A percentile compares a stretch with the other conserved stretches of the same genome.
These are phyloP conservation scores for Xylaria sp. DNA, from an alignment of 2,329 filamentous ascomycete species.

Conservation along the genomic window DNA sequence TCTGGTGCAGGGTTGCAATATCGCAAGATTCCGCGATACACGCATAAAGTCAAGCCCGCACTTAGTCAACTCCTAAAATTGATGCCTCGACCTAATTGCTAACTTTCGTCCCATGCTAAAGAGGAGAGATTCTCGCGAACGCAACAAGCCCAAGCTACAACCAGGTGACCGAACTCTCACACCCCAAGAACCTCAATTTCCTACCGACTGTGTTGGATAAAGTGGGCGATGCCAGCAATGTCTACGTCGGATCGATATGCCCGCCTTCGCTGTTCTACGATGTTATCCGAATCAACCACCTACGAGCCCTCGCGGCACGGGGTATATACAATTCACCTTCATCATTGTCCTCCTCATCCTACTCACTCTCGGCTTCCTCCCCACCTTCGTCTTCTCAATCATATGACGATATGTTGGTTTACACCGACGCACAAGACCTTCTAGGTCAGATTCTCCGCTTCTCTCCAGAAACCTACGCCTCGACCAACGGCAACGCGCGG, in stretches of 20 bases:
- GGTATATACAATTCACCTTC: not conserved
- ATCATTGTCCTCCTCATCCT: not conserved
- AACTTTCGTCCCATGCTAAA: conserved; percentile 15
- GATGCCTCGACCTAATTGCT: not conserved
- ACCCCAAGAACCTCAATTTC: conserved; percentile 34
- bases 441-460: conserved; percentile 37
- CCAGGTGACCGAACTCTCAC: conserved; percentile 22
- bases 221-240: not conserved
- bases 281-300: conserved; percentile 23
- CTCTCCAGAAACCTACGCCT: conserved; percentile 38
- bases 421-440: conserved; percentile 28
- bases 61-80: not conserved
- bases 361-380: not conserved
- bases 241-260: conserved; percentile 30
- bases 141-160: conserved; percentile 42
- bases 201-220: conserved; percentile 32
- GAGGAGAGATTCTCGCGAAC: conserved; percentile 41
- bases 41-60: not conserved
- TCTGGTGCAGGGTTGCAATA: not conserved
- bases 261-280: conserved; percentile 13
- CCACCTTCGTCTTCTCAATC: not conserved
- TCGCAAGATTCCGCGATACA: not conserved
- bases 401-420: not conserved
- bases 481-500: conserved; percentile 18
- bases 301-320: conserved; percentile 14